These are phyloP conservation scores for Cucurbita argyrosperma DNA, from an alignment of 306 rosid genomes.

Conservation along the genomic window DNA sequence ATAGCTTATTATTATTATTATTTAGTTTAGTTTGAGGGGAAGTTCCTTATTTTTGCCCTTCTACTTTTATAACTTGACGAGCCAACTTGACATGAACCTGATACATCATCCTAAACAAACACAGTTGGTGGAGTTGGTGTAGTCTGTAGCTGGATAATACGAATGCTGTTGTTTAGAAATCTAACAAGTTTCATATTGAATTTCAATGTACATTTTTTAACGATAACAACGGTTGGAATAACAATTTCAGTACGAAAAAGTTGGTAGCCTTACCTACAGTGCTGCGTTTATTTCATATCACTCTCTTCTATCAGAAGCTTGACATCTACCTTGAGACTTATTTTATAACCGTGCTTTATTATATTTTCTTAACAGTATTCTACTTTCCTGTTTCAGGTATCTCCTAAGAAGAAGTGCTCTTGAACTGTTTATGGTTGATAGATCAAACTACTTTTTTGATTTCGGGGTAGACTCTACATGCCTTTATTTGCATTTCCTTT, in stretches of 20 bases:
- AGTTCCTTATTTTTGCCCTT: not conserved
- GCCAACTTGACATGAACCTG: not conserved
- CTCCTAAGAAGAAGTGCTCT: slow-evolving; percentile 93
- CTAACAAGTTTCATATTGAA: not conserved
- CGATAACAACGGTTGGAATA: not conserved
- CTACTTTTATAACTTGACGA: not conserved
- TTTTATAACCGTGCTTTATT: not conserved
- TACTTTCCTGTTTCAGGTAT: slow-evolving; percentile 35
- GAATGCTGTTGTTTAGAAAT: not conserved
- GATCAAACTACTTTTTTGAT: slow-evolving; percentile 91
- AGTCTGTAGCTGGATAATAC: not conserved
- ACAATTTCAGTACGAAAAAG: not conserved
- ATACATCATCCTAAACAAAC: not conserved
- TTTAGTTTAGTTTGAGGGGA: too few relatives aligned
- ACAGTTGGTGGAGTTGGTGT: not conserved
- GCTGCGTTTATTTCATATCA: not conserved
- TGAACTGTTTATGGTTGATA: slow-evolving; percentile 88
- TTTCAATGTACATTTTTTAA: not conserved
- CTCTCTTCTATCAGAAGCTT: not conserved
- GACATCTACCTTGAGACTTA: not conserved
- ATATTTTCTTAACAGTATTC: not conserved
- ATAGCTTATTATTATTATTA: too few relatives aligned
- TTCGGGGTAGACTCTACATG: slow-evolving; percentile 48
- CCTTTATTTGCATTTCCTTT: not conserved
- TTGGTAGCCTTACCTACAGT: not conserved